Conservation (phyloP, 441 rosid genomes). For the Aleurites moluccanus region DNA sequence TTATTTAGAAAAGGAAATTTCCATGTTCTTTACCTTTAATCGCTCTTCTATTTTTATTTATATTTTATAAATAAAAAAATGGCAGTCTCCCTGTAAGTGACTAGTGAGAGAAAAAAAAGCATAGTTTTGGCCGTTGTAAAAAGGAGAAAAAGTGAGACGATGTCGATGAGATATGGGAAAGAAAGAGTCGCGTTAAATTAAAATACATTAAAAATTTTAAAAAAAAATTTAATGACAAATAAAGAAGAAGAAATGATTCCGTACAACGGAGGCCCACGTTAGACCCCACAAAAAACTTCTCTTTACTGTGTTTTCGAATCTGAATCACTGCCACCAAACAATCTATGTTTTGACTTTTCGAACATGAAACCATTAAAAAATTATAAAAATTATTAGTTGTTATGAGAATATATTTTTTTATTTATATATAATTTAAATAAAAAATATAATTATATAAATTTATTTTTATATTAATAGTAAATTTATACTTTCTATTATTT, state of each 20-base stretch:
- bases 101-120: conserved; percentile 49
- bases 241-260: conserved; percentile 11
- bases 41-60: too few species aligned
- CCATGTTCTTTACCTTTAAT: conserved; percentile 32
- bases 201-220: too few species aligned
- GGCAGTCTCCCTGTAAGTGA: conserved; percentile 15
- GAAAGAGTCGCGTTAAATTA: too few species aligned
- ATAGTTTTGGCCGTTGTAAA: conserved; percentile 57
- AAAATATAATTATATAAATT: too few species aligned
- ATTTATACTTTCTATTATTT: too few species aligned
- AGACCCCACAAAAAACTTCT: too few species aligned
- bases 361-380: too few species aligned
- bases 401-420: too few species aligned
- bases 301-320: not conserved
- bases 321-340: conserved; percentile 10
- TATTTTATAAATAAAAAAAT: not conserved
- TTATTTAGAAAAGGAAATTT: not conserved
- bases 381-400: too few species aligned
- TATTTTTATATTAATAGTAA: too few species aligned
- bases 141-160: conserved; percentile 31
- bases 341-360: conserved; percentile 19
- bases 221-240: too few species aligned
- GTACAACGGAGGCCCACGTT: not conserved
- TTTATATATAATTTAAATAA: too few species aligned
- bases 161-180: not conserved